Percentiles rank a stretch among this genome's conserved stretches.
Evolutionary conservation across 208 protist genomes (phyloP).

Genomic region (Leishmania amazonensis): DNA sequence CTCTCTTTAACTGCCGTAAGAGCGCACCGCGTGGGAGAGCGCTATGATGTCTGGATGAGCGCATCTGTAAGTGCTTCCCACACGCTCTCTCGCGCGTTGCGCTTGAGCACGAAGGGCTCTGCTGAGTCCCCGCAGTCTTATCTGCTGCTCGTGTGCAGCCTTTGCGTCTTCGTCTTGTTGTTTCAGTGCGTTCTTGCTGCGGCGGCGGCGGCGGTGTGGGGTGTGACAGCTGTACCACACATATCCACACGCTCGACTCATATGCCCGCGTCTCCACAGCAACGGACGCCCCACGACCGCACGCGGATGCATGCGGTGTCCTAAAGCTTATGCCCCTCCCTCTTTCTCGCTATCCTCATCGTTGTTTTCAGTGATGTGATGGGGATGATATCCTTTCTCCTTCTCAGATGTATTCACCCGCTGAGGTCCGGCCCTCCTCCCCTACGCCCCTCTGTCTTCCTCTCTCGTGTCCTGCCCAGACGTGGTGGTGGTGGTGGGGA

Average conservation of each 20-base stretch:
- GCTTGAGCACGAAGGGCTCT: not conserved
- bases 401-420: not conserved
- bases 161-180: not conserved
- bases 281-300: not conserved
- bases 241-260: not conserved
- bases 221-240: not conserved
- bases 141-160: not conserved
- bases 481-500: not conserved
- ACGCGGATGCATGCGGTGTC: not conserved
- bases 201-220: not conserved
- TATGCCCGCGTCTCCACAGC: not conserved
- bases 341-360: not conserved
- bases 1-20: not conserved
- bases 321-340: not conserved
- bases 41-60: not conserved
- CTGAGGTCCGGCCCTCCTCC: not conserved
- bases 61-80: not conserved
- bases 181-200: not conserved
- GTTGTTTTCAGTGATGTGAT: not conserved
- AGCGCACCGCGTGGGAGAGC: not conserved
- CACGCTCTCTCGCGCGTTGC: not conserved
- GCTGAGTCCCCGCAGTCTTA: not conserved
- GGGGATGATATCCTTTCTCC: not conserved
- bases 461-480: not conserved
- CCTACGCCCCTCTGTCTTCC: not conserved